Conservation (phyloP, 768 basidiomycete genomes). For the Phylloporus sp. region DNA sequence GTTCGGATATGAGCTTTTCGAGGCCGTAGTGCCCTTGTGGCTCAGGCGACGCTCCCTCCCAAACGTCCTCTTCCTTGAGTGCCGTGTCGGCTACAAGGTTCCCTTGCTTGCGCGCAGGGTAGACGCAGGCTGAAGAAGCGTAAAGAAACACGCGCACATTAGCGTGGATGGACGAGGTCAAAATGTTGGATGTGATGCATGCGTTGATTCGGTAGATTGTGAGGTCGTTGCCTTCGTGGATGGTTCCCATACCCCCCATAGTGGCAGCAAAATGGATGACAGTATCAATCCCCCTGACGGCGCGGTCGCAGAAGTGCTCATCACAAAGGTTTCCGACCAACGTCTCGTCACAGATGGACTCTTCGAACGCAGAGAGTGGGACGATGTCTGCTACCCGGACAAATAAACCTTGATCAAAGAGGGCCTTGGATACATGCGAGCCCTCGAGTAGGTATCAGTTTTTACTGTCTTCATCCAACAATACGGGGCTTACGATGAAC, state of each 20-base stretch:
- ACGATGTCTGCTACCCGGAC: constrained; percentile 45
- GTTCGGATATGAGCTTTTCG: constrained; percentile 52
- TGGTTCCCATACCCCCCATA: constrained; percentile 66
- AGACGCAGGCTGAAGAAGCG: constrained; percentile 59
- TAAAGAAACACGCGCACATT: constrained; percentile 46
- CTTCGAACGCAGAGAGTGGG: constrained; percentile 21
- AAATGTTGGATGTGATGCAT: constrained; percentile 45
- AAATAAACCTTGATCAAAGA: constrained; percentile 28
- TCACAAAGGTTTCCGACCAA: constrained; percentile 47
- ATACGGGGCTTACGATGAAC: constrained; percentile 42
- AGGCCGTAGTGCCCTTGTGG: constrained; percentile 59
- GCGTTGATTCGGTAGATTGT: constrained; percentile 49
- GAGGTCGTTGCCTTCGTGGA: constrained; percentile 48
- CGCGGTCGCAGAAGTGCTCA: constrained; percentile 33
- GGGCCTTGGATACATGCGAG: constrained; percentile 44
- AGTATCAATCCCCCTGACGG: constrained; percentile 37
- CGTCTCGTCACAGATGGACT: constrained; percentile 32
- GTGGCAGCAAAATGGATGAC: constrained; percentile 58
- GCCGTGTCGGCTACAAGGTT: constrained; percentile 34
- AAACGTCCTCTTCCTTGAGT: constrained; percentile 46
- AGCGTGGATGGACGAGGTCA: constrained; percentile 36
- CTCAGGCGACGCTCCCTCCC: constrained; percentile 33
- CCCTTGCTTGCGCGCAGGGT: constrained; percentile 43
- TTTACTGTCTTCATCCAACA: background rate
- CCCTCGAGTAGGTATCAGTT: constrained; percentile 35